phyloP scores from a whole-genome alignment of 1,139 yeast species.

The Oligophagozyma castellii region DNA sequence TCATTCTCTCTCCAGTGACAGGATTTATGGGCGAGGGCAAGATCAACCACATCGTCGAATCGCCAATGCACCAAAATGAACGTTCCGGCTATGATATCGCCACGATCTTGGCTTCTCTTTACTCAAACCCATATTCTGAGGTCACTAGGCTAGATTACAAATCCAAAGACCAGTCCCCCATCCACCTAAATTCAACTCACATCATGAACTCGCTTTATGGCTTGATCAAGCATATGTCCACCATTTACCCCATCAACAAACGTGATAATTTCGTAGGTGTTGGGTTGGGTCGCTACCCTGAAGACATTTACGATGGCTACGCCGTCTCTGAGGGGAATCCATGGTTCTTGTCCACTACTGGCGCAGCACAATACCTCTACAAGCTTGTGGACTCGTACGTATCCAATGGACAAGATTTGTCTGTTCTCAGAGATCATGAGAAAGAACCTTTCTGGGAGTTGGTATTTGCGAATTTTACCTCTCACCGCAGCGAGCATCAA shows the following conservation, averaged over 20 bases:
- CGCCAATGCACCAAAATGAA: slow-evolving; percentile 37
- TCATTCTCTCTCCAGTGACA: slow-evolving; percentile 21
- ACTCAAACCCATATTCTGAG: slow-evolving; percentile 43
- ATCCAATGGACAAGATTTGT: slow-evolving; percentile 24
- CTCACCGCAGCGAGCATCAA: slow-evolving; percentile 8
- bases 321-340: slow-evolving; percentile 76
- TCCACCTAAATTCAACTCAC: slow-evolving; percentile 40
- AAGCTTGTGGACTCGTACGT: slow-evolving; percentile 27
- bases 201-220: slow-evolving; percentile 46
- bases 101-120: slow-evolving; percentile 51
- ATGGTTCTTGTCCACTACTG: slow-evolving; percentile 82
- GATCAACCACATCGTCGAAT: slow-evolving; percentile 51
- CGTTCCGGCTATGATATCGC: slow-evolving; percentile 78
- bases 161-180: slow-evolving; percentile 33
- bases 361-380: slow-evolving; percentile 42
- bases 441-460: slow-evolving; percentile 17
- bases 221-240: slow-evolving; percentile 52
- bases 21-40: too few species aligned
- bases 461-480: slow-evolving; percentile 9
- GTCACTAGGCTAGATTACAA: too few species aligned
- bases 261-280: slow-evolving; percentile 32
- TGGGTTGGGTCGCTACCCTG: slow-evolving; percentile 87
- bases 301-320: slow-evolving; percentile 77
- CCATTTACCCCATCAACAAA: slow-evolving; percentile 61
- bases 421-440: slow-evolving; percentile 12